phyloP scores from a whole-genome alignment of 2,329 filamentous ascomycete species.

The Albifimbria verrucaria region DNA sequence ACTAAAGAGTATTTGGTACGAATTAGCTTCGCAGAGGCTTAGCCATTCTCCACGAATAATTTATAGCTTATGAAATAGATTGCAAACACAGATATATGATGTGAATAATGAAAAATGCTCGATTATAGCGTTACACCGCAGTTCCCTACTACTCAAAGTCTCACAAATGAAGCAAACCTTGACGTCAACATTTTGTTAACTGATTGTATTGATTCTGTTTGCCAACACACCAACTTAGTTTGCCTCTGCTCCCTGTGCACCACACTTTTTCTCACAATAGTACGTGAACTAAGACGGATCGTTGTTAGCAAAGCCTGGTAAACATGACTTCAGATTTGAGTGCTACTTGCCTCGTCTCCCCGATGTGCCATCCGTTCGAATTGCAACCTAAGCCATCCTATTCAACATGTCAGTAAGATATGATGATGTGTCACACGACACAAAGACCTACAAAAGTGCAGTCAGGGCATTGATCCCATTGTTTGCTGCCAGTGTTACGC shows the following conservation, averaged over 20 bases:
- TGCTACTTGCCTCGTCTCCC: background rate
- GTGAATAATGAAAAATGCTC: background rate
- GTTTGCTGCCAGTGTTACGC: slow-evolving; percentile 6
- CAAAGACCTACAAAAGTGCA: background rate
- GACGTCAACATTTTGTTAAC: background rate
- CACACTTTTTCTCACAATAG: background rate
- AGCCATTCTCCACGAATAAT: too few species aligned
- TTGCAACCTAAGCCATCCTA: background rate
- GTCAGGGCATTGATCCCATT: background rate
- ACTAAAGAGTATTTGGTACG: too few species aligned
- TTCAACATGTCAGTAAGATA: background rate
- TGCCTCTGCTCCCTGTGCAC: background rate
- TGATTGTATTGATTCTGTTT: background rate
- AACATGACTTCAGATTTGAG: background rate
- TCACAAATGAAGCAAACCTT: background rate
- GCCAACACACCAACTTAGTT: background rate
- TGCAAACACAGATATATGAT: too few species aligned
- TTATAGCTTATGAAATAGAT: too few species aligned
- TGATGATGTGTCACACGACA: background rate
- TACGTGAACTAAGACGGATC: background rate
- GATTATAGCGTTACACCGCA: too few species aligned
- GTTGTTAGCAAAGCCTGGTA: background rate
- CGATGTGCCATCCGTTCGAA: background rate
- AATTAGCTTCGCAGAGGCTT: too few species aligned
- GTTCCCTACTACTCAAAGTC: background rate